phyloP scores from a whole-genome alignment of 306 rosid species.

The Benincasa hispida region DNA sequence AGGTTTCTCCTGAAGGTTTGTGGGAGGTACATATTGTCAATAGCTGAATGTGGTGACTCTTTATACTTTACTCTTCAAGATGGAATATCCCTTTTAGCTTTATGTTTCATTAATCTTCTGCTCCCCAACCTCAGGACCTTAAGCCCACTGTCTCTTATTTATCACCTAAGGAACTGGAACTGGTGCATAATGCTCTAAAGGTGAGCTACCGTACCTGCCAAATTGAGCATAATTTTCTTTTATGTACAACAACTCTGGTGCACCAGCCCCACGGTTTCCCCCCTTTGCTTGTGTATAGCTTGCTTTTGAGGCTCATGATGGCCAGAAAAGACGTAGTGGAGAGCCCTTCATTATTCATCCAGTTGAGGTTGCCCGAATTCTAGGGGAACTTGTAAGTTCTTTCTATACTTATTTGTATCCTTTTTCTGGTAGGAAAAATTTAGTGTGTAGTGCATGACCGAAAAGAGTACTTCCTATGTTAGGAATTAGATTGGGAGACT shows the following conservation, averaged over 20 bases:
- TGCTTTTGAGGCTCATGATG: constrained; percentile 95
- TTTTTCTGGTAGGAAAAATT: neutral
- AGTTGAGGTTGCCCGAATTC: constrained; percentile 96
- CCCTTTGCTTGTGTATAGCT: constrained; percentile 29
- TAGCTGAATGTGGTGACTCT: constrained; percentile 12
- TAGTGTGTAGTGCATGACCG: constrained; percentile 12
- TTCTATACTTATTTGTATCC: neutral
- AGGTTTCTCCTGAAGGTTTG: constrained; percentile 66
- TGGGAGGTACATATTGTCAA: constrained; percentile 76
- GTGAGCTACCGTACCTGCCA: constrained; percentile 33
- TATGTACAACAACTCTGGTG: constrained; percentile 7
- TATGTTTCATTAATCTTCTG: neutral
- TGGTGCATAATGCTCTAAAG: constrained; percentile 77
- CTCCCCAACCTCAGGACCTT: constrained; percentile 58
- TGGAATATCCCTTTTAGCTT: neutral
- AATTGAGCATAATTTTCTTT: constrained; percentile 13
- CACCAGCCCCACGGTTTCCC: neutral
- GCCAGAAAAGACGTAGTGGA: constrained; percentile 97
- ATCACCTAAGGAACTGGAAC: constrained; percentile 61
- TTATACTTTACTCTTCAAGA: neutral
- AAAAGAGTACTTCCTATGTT: constrained; percentile 10
- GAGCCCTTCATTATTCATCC: constrained; percentile 99
- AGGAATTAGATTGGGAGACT: constrained; percentile 99
- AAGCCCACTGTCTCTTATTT: constrained; percentile 71
- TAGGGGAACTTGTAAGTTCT: constrained; percentile 83